Evolutionary conservation across 352 stramenopile genomes (phyloP).

Genomic region (Globisporangium heterothallicum): DNA sequence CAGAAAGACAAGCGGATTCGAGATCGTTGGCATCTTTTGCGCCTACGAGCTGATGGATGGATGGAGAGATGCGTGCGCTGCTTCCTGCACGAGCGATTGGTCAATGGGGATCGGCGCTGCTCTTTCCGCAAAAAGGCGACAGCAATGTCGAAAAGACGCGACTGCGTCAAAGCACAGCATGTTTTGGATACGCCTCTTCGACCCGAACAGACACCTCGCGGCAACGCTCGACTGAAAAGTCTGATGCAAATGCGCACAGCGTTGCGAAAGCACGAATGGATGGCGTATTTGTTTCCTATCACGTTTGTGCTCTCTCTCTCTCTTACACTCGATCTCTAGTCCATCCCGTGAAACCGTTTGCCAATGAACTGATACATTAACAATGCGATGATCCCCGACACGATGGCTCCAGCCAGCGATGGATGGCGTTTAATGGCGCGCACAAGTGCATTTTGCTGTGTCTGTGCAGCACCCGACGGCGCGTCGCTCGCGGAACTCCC

Average conservation of each 20-base stretch:
- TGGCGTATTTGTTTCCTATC: not conserved
- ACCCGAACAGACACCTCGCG: too few relatives aligned
- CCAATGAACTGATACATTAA: constrained; percentile 57
- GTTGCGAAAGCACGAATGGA: too few relatives aligned
- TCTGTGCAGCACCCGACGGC: constrained; percentile 7
- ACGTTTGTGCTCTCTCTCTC: not conserved
- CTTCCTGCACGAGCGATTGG: too few relatives aligned
- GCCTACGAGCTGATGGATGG: not conserved
- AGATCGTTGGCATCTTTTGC: not conserved
- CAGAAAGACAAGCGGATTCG: not conserved
- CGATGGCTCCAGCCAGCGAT: constrained; percentile 30
- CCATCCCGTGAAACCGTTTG: constrained; percentile 44
- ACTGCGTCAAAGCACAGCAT: too few relatives aligned
- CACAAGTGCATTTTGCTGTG: constrained; percentile 13
- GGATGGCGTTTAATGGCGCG: constrained; percentile 26
- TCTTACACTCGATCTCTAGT: not conserved
- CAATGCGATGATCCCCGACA: constrained; percentile 47
- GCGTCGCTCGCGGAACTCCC: constrained; percentile 14
- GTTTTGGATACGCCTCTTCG: too few relatives aligned
- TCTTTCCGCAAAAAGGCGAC: too few relatives aligned
- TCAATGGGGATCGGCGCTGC: too few relatives aligned
- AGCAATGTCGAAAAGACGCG: too few relatives aligned
- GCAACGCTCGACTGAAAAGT: too few relatives aligned
- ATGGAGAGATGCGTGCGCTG: too few relatives aligned
- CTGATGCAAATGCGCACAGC: too few relatives aligned